These are phyloP conservation scores for Nowakowskiella sp. DNA, from an alignment of 192 early-diverging fungal species.

Conservation along the genomic window DNA sequence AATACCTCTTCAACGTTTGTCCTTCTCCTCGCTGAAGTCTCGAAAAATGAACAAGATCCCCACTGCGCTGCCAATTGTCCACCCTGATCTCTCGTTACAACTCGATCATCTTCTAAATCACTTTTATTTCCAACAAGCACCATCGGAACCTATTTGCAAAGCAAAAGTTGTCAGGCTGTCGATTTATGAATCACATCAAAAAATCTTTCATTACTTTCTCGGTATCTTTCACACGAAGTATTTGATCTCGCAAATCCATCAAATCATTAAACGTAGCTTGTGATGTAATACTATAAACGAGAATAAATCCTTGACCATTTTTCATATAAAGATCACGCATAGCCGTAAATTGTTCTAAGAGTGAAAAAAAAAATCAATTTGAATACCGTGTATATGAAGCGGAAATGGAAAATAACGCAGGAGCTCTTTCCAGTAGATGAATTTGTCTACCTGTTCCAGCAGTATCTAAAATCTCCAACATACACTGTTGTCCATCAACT, in stretches of 20 bases:
- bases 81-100: constrained; percentile 58
- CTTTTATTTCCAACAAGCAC: constrained; percentile 57
- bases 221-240: constrained; percentile 54
- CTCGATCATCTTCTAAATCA: constrained; percentile 57
- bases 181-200: background rate
- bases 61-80: constrained; percentile 52
- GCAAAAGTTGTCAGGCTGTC: too few species aligned
- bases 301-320: constrained; percentile 59
- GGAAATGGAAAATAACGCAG: background rate
- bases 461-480: constrained; percentile 94
- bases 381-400: background rate
- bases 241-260: constrained; percentile 53
- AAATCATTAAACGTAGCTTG: constrained; percentile 58
- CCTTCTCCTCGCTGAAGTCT: constrained; percentile 78
- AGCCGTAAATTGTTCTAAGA: constrained; percentile 62
- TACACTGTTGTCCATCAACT: constrained; percentile 93
- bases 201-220: constrained; percentile 55
- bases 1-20: constrained; percentile 91
- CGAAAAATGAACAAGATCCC: constrained; percentile 69
- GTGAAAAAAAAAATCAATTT: background rate
- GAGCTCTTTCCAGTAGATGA: too few species aligned
- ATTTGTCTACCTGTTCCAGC: constrained; percentile 63
- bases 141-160: constrained; percentile 62
- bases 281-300: constrained; percentile 57
- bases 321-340: constrained; percentile 67